A percentile compares a stretch with the other conserved stretches of the same genome.
Conservation (phyloP, 2,329 filamentous ascomycete genomes). For the Phoma sp. region DNA sequence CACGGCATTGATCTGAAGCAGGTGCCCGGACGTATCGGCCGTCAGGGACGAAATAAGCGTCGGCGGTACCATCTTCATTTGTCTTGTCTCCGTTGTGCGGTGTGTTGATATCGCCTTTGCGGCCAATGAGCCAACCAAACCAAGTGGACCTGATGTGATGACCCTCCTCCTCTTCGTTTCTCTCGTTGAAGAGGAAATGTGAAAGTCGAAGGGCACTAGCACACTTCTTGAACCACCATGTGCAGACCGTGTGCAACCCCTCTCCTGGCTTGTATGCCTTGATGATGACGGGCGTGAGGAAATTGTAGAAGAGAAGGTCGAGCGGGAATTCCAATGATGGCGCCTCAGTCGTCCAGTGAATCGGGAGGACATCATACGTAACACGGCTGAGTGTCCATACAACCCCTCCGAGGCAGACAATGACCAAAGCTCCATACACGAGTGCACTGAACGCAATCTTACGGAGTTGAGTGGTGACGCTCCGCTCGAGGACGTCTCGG, state of each 20-base stretch:
- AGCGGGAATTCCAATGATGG: constrained; percentile 93
- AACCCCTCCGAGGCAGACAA: constrained; percentile 91
- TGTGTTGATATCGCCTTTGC: constrained; percentile 48
- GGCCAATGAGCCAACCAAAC: constrained; percentile 60
- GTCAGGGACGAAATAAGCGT: constrained; percentile 66
- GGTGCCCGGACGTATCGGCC: constrained; percentile 91
- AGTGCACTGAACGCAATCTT: constrained; percentile 97
- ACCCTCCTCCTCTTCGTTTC: constrained; percentile 82
- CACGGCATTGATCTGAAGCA: constrained; percentile 91
- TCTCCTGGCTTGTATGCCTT: constrained; percentile 85
- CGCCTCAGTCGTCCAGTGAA: constrained; percentile 92
- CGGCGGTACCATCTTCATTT: constrained; percentile 45
- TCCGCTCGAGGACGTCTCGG: constrained; percentile 92
- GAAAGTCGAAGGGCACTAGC: constrained; percentile 81
- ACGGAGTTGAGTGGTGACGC: constrained; percentile 86
- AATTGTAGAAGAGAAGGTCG: constrained; percentile 95
- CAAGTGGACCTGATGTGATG: constrained; percentile 67
- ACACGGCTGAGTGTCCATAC: constrained; percentile 84
- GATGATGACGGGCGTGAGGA: constrained; percentile 87
- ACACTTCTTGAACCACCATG: constrained; percentile 94
- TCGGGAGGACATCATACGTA: constrained; percentile 77
- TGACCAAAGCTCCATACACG: constrained; percentile 91
- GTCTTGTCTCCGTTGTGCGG: constrained; percentile 40
- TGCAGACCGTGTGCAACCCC: constrained; percentile 82
- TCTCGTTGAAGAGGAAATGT: constrained; percentile 90